phyloP scores from a whole-genome alignment of 805 yeast species.

The Tanozyma kutaoensis region DNA sequence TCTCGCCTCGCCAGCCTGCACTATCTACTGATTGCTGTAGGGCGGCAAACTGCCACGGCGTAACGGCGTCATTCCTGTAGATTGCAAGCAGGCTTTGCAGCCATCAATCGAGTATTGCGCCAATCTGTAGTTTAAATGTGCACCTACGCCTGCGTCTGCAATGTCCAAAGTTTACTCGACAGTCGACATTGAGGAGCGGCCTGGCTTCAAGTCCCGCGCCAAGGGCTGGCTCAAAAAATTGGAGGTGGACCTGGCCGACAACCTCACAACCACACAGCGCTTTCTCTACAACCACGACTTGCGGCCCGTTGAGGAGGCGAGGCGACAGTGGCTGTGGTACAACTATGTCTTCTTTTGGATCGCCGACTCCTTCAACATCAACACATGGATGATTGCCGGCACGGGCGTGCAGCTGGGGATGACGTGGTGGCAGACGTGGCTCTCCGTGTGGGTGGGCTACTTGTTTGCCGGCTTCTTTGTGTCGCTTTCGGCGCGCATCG shows the following conservation, averaged over 20 bases:
- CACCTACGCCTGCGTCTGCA: too few species aligned
- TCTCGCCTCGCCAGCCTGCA: too few species aligned
- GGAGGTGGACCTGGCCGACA: constrained; percentile 22
- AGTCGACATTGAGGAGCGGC: too few species aligned
- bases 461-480: constrained; percentile 57
- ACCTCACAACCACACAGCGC: constrained; percentile 42
- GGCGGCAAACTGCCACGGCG: too few species aligned
- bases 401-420: constrained; percentile 60
- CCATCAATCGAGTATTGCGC: too few species aligned
- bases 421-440: constrained; percentile 88
- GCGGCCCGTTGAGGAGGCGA: constrained; percentile 59
- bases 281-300: constrained; percentile 66
- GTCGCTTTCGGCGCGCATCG: constrained; percentile 61
- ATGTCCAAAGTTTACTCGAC: too few species aligned
- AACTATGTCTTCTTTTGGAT: constrained; percentile 76
- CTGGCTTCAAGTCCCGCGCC: too few species aligned
- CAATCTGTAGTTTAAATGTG: too few species aligned
- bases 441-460: constrained; percentile 82
- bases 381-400: constrained; percentile 86
- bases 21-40: too few species aligned
- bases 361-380: constrained; percentile 81
- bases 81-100: too few species aligned
- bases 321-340: constrained; percentile 81
- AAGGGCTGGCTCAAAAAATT: constrained; percentile 2
- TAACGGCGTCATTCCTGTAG: too few species aligned